These are phyloP conservation scores for Penicillium sp. DNA, from an alignment of 2,329 filamentous ascomycete species.

Conservation along the genomic window DNA sequence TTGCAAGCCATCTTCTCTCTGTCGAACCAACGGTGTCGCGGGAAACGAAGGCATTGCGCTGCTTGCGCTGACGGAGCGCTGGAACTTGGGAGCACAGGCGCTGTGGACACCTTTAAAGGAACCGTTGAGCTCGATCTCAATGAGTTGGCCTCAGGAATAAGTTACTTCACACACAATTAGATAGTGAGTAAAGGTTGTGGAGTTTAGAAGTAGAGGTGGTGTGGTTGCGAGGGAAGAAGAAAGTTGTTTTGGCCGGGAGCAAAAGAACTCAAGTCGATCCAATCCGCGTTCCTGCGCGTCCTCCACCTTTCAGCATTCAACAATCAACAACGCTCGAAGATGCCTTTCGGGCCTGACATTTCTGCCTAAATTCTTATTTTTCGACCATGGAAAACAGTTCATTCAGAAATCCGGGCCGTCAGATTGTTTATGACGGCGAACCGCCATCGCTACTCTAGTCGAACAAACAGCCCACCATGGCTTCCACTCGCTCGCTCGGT, in stretches of 20 bases:
- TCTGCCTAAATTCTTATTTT: slow-evolving; percentile 1
- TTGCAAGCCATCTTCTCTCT: slow-evolving; percentile 43
- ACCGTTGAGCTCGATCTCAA: slow-evolving; percentile 3
- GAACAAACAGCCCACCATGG: slow-evolving; percentile 61
- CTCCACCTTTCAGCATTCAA: slow-evolving; percentile 16
- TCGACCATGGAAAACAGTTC: slow-evolving; percentile 30
- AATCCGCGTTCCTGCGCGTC: slow-evolving; percentile 33
- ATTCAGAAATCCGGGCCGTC: slow-evolving; percentile 24
- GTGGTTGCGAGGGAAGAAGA: slow-evolving; percentile 13
- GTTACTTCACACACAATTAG: not conserved
- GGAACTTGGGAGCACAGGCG: slow-evolving; percentile 17
- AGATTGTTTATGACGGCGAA: slow-evolving; percentile 22
- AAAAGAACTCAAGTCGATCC: slow-evolving; percentile 15
- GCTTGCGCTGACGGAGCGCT: slow-evolving; percentile 8
- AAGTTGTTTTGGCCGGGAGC: slow-evolving; percentile 28
- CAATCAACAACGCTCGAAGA: slow-evolving; percentile 9
- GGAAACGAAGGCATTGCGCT: slow-evolving; percentile 37
- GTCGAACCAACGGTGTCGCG: slow-evolving; percentile 39
- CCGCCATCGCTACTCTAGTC: slow-evolving; percentile 20
- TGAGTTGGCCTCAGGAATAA: not conserved
- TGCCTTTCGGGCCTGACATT: slow-evolving; percentile 5
- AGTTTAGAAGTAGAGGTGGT: slow-evolving; percentile 13
- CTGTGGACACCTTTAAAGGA: slow-evolving; percentile 15
- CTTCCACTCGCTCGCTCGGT: slow-evolving; percentile 84
- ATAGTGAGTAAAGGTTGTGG: not conserved